phyloP scores from a whole-genome alignment of 2,329 filamentous ascomycete species.

The Epichloe scottii region DNA sequence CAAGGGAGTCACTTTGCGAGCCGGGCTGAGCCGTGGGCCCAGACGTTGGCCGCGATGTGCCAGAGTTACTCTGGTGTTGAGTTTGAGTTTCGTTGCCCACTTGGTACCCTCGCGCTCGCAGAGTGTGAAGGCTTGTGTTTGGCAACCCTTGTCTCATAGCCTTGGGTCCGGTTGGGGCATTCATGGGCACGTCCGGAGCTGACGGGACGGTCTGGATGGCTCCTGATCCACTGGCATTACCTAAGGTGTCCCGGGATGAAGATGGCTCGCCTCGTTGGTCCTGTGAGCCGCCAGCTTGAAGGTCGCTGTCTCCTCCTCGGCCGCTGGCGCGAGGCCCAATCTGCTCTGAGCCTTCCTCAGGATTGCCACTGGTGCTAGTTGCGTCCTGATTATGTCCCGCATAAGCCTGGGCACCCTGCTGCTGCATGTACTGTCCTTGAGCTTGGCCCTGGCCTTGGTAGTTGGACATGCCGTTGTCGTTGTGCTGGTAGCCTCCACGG shows the following conservation, averaged over 20 bases:
- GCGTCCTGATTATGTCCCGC: slow-evolving; percentile 12
- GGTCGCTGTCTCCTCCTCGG: slow-evolving; percentile 7
- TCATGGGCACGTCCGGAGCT: slow-evolving; percentile 39
- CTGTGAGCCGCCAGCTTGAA: slow-evolving; percentile 9
- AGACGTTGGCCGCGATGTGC: slow-evolving; percentile 5
- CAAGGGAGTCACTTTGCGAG: slow-evolving; percentile 37
- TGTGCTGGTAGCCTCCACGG: slow-evolving; percentile 36
- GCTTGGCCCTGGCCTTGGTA: slow-evolving; percentile 22
- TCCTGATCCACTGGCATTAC: slow-evolving; percentile 16
- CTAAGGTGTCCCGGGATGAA: slow-evolving; percentile 18
- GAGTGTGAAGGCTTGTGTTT: slow-evolving; percentile 63
- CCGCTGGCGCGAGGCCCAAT: slow-evolving; percentile 6
- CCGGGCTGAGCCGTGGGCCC: slow-evolving; percentile 6
- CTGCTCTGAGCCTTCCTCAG: slow-evolving; percentile 17
- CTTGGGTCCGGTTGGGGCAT: slow-evolving; percentile 82
- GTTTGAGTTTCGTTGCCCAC: slow-evolving; percentile 30
- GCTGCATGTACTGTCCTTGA: slow-evolving; percentile 19
- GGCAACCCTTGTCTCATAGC: slow-evolving; percentile 85
- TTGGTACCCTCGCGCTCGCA: slow-evolving; percentile 41
- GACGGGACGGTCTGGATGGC: slow-evolving; percentile 21
- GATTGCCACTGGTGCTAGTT: slow-evolving; percentile 5
- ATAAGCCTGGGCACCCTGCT: slow-evolving; percentile 8
- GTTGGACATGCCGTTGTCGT: slow-evolving; percentile 23
- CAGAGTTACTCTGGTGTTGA: slow-evolving; percentile 14
- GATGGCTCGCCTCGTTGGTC: slow-evolving; percentile 10